Evolutionary conservation across 768 basidiomycete species (phyloP).

Genomic region (Suillus weaverae): DNA sequence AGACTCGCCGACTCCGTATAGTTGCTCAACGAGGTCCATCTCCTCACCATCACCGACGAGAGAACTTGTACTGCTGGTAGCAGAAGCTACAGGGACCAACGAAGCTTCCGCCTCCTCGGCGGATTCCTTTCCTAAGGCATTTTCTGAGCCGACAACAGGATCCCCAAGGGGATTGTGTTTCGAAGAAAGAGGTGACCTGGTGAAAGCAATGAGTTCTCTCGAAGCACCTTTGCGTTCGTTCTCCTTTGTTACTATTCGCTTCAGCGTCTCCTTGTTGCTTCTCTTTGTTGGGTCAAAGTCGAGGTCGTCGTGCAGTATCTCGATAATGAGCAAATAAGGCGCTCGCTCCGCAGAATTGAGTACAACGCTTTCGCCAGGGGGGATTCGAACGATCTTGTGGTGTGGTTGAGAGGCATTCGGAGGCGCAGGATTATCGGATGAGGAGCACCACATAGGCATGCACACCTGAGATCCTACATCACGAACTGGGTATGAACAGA

Average conservation of each 20-base stretch:
- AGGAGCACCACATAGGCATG: constrained; percentile 85
- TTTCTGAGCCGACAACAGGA: constrained; percentile 29
- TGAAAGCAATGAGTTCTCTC: constrained; percentile 52
- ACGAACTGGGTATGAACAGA: constrained; percentile 8
- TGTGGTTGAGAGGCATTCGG: constrained; percentile 59
- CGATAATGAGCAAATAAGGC: constrained; percentile 89
- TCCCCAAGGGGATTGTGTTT: constrained; percentile 25
- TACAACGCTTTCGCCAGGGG: constrained; percentile 96
- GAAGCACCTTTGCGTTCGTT: constrained; percentile 58
- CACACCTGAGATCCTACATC: constrained; percentile 55
- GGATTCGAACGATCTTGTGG: constrained; percentile 95
- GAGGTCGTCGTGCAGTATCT: constrained; percentile 86
- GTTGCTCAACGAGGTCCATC: constrained; percentile 94
- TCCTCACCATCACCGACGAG: constrained; percentile 67
- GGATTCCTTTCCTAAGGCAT: constrained; percentile 31
- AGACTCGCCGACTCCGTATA: constrained; percentile 80
- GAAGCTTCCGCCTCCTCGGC: constrained; percentile 22
- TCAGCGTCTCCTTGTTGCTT: constrained; percentile 82
- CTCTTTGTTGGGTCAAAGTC: constrained; percentile 88
- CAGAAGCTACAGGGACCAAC: constrained; percentile 21
- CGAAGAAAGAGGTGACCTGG: constrained; percentile 12
- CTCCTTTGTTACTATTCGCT: constrained; percentile 71
- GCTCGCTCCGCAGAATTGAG: constrained; percentile 97
- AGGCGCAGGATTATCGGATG: constrained; percentile 54
- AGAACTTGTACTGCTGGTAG: constrained; percentile 20